These are phyloP conservation scores for Camptophora hylomeconis DNA, from an alignment of 2,329 filamentous ascomycete genomes.

Conservation along the genomic window DNA sequence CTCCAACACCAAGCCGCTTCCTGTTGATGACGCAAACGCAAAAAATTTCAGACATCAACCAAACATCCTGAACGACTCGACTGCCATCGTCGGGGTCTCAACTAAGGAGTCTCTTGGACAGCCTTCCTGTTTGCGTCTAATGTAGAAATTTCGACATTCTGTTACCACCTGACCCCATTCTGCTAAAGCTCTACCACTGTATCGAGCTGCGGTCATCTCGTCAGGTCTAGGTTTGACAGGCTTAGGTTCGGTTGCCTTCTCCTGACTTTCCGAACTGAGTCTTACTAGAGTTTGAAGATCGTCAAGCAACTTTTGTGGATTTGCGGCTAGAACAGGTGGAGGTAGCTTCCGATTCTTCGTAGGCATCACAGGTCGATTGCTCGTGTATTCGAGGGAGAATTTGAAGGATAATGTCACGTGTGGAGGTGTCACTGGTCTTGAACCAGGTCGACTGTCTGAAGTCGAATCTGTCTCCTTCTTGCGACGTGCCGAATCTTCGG, in stretches of 20 bases:
- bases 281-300: constrained; percentile 4
- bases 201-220: constrained; percentile 35
- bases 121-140: constrained; percentile 47
- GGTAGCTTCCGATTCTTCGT: constrained; percentile 40
- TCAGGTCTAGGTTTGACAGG: constrained; percentile 18
- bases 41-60: too few relatives aligned
- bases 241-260: constrained; percentile 13
- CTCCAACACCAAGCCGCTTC: too few relatives aligned
- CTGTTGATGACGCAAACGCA: too few relatives aligned
- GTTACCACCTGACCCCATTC: constrained; percentile 50
- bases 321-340: constrained; percentile 43
- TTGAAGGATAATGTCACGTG: constrained; percentile 51
- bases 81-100: constrained; percentile 49
- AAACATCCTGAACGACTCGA: constrained; percentile 44
- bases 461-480: constrained; percentile 2
- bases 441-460: constrained; percentile 15
- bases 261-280: constrained; percentile 17
- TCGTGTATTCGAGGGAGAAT: constrained; percentile 54
- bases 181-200: constrained; percentile 49
- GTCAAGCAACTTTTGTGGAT: constrained; percentile 38
- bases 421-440: constrained; percentile 23
- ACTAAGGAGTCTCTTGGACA: constrained; percentile 44
- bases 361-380: constrained; percentile 34
- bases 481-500: constrained; percentile 14
- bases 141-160: constrained; percentile 52